phyloP scores from a whole-genome alignment of 2,329 filamentous ascomycete species.

The Fusarium nematophilum region DNA sequence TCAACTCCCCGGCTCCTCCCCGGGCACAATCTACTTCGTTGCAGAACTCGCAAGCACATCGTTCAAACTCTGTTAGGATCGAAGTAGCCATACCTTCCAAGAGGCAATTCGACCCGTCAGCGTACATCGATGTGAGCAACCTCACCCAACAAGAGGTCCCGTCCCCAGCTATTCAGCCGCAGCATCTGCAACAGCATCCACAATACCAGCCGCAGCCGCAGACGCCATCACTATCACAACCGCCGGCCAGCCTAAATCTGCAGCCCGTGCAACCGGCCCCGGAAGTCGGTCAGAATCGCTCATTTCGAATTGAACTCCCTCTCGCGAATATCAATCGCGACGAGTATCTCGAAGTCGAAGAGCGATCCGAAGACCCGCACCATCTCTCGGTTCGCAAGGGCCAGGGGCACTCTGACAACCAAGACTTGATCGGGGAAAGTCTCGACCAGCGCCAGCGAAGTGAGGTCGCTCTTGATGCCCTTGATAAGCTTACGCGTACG shows the following conservation, averaged over 20 bases:
- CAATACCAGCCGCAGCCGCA: constrained; percentile 13
- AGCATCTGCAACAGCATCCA: constrained; percentile 14
- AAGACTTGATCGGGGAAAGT: constrained; percentile 68
- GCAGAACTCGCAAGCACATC: constrained; percentile 47
- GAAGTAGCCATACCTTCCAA: constrained; percentile 62
- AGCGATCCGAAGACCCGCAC: constrained; percentile 59
- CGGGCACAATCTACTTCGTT: constrained; percentile 18
- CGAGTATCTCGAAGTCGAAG: constrained; percentile 63
- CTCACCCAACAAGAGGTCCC: constrained; percentile 36
- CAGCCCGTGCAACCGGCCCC: constrained; percentile 1
- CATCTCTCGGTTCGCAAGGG: constrained; percentile 64
- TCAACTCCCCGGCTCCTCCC: constrained; percentile 34
- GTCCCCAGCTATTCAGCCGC: constrained; percentile 18
- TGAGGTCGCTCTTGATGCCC: constrained; percentile 76
- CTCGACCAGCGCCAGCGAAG: constrained; percentile 86
- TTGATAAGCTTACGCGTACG: constrained; percentile 76
- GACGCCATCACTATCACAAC: constrained; percentile 15
- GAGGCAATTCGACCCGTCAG: constrained; percentile 51
- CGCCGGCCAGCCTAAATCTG: constrained; percentile 8
- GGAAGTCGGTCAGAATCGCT: constrained; percentile 32
- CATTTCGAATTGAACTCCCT: constrained; percentile 62
- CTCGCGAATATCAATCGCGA: constrained; percentile 59
- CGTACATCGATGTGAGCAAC: constrained; percentile 50
- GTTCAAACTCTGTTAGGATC: constrained; percentile 53
- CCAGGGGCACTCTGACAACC: constrained; percentile 61